Evolutionary conservation across 208 protist genomes (phyloP).

Genomic region (Crithidia fasciculata): DNA sequence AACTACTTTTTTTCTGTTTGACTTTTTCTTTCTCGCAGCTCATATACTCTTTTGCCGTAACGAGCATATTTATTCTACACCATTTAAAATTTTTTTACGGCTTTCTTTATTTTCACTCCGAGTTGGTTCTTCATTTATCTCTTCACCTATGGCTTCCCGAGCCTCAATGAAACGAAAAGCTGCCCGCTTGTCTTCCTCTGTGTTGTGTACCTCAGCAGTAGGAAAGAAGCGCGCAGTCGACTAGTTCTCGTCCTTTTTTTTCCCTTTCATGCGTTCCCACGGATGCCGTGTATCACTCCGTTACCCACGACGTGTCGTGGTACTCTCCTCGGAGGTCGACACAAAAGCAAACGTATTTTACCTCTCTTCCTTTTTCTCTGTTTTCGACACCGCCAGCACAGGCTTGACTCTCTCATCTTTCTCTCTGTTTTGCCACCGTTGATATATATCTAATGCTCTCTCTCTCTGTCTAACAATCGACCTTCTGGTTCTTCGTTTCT

Average conservation of each 20-base stretch:
- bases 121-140: background rate
- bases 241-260: background rate
- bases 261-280: background rate
- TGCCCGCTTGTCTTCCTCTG: background rate
- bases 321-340: background rate
- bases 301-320: conserved; percentile 3
- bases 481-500: background rate
- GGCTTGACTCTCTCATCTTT: background rate
- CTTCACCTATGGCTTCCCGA: background rate
- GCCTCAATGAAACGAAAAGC: background rate
- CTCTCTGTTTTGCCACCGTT: background rate
- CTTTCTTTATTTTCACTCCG: background rate
- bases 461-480: too few relatives aligned
- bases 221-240: background rate
- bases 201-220: background rate
- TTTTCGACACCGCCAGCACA: background rate
- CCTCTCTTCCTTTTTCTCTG: background rate
- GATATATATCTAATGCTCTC: background rate
- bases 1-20: too few relatives aligned
- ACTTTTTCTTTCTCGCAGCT: too few relatives aligned
- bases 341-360: too few relatives aligned
- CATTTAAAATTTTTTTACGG: background rate
- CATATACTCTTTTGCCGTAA: background rate
- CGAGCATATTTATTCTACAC: background rate
- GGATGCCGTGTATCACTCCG: background rate